Conservation (phyloP, 225 moss, liverwort and hornwort genomes). For the Thuidium tamariscinum region DNA sequence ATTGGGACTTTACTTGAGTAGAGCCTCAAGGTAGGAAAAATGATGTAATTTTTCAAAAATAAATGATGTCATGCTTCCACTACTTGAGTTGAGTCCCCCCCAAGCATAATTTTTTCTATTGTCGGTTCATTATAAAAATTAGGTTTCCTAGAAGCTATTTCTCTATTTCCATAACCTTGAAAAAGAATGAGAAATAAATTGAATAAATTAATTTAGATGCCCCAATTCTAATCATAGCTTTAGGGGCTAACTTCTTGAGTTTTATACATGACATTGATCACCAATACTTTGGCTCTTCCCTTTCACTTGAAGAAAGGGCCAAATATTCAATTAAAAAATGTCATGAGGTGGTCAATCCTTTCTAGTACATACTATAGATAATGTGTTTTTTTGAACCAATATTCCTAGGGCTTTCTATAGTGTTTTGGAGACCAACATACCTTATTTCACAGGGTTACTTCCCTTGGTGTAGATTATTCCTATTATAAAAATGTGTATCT, state of each 20-base stretch:
- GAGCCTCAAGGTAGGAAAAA: not conserved
- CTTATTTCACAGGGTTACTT: no score
- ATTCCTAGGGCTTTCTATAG: rapidly evolving
- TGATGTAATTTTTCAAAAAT: not conserved
- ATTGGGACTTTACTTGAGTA: not conserved
- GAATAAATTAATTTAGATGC: not conserved
- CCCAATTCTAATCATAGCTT: rapidly evolving
- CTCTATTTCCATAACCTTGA: rapidly evolving
- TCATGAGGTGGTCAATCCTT: rapidly evolving
- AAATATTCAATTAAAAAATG: not conserved
- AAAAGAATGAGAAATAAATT: not conserved
- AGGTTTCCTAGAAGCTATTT: not conserved
- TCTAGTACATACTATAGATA: rapidly evolving
- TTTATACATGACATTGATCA: not conserved
- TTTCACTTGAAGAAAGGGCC: not conserved
- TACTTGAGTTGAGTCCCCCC: not conserved
- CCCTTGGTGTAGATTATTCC: not conserved
- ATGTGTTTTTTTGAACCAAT: not conserved
- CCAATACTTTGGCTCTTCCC: not conserved
- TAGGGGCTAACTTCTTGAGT: rapidly evolving
- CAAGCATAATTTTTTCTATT: not conserved
- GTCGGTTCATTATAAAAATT: rapidly evolving
- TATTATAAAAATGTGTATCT: rapidly evolving
- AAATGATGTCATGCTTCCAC: rapidly evolving
- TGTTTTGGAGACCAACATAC: not conserved